phyloP scores from a whole-genome alignment of 108 stramenopile genomes.

The Schizochytrium sp. region DNA sequence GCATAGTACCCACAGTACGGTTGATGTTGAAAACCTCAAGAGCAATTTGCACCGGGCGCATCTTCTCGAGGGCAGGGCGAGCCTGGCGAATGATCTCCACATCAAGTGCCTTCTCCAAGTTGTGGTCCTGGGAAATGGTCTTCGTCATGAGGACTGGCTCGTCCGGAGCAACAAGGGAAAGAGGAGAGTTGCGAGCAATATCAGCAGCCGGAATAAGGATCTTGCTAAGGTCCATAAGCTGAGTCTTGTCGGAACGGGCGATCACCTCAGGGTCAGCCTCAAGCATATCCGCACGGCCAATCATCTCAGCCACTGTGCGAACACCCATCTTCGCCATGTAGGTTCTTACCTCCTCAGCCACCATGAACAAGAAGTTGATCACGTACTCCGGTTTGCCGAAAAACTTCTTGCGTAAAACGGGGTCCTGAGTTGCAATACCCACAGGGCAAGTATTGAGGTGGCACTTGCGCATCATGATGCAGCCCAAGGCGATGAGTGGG shows the following conservation, averaged over 20 bases:
- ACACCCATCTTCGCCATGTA: slow-evolving; percentile 94
- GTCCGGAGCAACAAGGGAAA: slow-evolving; percentile 45
- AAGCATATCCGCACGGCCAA: slow-evolving; percentile 92
- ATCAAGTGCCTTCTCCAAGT: slow-evolving; percentile 47
- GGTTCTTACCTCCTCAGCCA: slow-evolving; percentile 94
- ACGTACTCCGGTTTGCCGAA: slow-evolving; percentile 96
- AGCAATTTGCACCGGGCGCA: slow-evolving; percentile 58
- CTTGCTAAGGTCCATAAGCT: slow-evolving; percentile 88
- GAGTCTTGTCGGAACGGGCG: slow-evolving; percentile 82
- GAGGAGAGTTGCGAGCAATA: slow-evolving; percentile 54
- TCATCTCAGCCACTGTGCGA: slow-evolving; percentile 91
- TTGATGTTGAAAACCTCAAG: slow-evolving; percentile 84
- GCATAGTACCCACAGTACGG: slow-evolving; percentile 93
- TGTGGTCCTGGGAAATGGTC: slow-evolving; percentile 57
- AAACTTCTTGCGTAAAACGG: slow-evolving; percentile 92
- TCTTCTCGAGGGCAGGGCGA: slow-evolving; percentile 55
- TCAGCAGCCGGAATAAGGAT: slow-evolving; percentile 45
- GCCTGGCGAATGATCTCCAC: slow-evolving; percentile 49
- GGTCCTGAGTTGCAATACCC: slow-evolving; percentile 97
- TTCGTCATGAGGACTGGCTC: slow-evolving; percentile 55
- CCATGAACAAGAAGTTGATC: slow-evolving; percentile 93
- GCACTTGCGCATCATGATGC: slow-evolving; percentile 97
- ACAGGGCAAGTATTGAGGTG: slow-evolving; percentile 97
- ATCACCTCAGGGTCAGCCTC: slow-evolving; percentile 67
- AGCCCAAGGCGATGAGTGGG: slow-evolving; percentile 92